Evolutionary conservation across 352 stramenopile genomes (phyloP), one percentile per base, ranked within the genome.

Genomic region (Phytopythium cucurbitacearum): DNA sequence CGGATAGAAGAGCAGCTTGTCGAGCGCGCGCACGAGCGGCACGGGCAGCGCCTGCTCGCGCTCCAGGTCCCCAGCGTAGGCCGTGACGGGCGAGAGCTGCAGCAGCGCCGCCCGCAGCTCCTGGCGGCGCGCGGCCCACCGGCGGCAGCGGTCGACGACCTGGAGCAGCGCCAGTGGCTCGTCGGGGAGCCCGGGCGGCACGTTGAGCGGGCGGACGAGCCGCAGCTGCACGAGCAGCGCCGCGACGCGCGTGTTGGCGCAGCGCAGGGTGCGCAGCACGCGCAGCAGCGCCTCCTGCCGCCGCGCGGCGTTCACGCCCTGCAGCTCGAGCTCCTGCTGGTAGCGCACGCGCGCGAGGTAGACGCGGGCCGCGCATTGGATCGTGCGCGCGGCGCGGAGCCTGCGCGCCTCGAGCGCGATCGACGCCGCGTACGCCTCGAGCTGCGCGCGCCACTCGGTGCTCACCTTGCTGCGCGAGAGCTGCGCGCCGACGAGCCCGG

Each of bases 211-310:
- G 7, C 64, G 67, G 0, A 91, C 68, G 1, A 94, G 73, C 40
- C 80, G 73, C n/a, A 94, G 41, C 41, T 84, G 80, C 7, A 87
- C 61, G 8, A 94, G 65, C n/a, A 91, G 67, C n/a, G 54, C 71
- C 10, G 79, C 73, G 12, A 89, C 78, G 1, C 83, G 69, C 0
- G 76, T 85, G 48, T 91, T 94, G 13, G 78, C 79, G 28, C 73
- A 68, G 4, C 71, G 65, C 16, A 91, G 67, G 1, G 75, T 87
- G 16, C 70, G 58, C 5, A 94, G 46, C 0, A 84, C 56, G 5
- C 52, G 56, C 3, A 91, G 48, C 0, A 94, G 40, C 1, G 73
- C 61, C 45, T 84, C 65, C 36, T 94, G 80, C 0, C 80, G 67
- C 33, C 80, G 67, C 0, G 79, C 79, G 28, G 75, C 78, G 15